These are phyloP conservation scores for Petrea volubilis DNA, from an alignment of 257 asterid species.

Conservation along the genomic window DNA sequence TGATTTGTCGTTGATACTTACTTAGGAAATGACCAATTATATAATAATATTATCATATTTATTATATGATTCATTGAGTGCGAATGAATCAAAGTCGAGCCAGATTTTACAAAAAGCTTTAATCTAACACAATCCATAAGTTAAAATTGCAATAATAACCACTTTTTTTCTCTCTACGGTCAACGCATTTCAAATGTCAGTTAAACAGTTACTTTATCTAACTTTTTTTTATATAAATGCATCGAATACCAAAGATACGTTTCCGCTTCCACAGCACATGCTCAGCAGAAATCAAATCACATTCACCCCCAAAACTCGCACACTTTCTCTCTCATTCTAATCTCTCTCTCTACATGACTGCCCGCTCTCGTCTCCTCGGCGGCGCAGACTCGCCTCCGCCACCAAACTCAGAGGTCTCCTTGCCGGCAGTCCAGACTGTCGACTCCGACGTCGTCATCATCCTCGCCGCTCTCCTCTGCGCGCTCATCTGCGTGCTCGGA, in stretches of 20 bases:
- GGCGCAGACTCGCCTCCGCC: constrained; percentile 28
- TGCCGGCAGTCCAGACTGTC: constrained; percentile 17
- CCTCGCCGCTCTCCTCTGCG: constrained; percentile 51
- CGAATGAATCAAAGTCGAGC: too few species aligned
- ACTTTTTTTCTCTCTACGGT: not conserved
- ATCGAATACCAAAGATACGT: not conserved
- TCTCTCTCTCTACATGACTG: constrained; percentile 33
- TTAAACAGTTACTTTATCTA: constrained; percentile 21
- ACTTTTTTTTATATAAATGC: constrained; percentile 20
- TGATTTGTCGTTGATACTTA: too few species aligned
- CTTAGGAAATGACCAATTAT: too few species aligned
- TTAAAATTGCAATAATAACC: not conserved
- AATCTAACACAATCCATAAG: too few species aligned
- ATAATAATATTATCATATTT: too few species aligned
- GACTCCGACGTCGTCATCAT: constrained; percentile 38
- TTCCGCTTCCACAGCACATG: constrained; percentile 15
- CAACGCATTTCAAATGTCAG: constrained; percentile 11
- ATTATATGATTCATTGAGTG: too few species aligned
- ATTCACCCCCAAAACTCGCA: not conserved
- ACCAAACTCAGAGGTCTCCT: constrained; percentile 6
- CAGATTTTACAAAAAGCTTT: too few species aligned
- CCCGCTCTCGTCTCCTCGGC: constrained; percentile 41
- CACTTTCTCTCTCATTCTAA: not conserved
- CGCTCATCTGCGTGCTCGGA: constrained; percentile 49
- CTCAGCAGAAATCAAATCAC: not conserved